Evolutionary conservation across 176 grass and related monocot genomes (phyloP).

Genomic region (Oryza australiensis): DNA sequence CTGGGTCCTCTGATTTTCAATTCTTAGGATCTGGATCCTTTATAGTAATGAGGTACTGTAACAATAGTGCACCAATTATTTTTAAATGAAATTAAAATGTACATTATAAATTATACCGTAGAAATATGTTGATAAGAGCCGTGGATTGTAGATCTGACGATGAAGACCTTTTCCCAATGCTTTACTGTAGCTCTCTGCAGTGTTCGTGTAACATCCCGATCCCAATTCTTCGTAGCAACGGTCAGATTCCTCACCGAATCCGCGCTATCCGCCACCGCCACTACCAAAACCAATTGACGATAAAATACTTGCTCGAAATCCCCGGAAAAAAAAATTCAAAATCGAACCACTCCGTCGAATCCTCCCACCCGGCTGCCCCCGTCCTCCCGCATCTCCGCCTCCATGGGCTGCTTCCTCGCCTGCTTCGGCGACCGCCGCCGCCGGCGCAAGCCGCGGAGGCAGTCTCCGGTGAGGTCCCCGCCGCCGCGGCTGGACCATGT

Average conservation of each 20-base stretch:
- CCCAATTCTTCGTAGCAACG: constrained; percentile 35
- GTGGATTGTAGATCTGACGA: too few relatives aligned
- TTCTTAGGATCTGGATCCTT: too few relatives aligned
- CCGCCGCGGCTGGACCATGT: constrained; percentile 34
- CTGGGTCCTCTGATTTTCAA: too few relatives aligned
- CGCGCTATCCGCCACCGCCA: neutral
- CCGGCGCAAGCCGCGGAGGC: constrained; percentile 10
- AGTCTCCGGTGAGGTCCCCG: constrained; percentile 15
- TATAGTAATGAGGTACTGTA: too few relatives aligned
- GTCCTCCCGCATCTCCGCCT: constrained; percentile 7
- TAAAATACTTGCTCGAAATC: constrained; percentile 9
- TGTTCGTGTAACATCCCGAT: too few relatives aligned
- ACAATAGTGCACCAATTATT: too few relatives aligned
- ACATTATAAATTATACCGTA: too few relatives aligned
- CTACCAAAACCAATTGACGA: neutral
- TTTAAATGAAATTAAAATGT: too few relatives aligned
- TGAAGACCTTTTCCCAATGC: too few relatives aligned
- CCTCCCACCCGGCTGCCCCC: neutral
- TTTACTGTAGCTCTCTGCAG: too few relatives aligned
- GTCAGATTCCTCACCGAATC: constrained; percentile 28
- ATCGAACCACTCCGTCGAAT: neutral
- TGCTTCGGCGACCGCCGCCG: constrained; percentile 68
- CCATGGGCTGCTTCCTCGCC: constrained; percentile 89
- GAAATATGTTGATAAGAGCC: too few relatives aligned
- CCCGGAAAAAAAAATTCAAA: constrained; percentile 11